Evolutionary conservation across 2,329 filamentous ascomycete species (phyloP), one percentile per base, ranked within the genome.

Genomic region (Gaeumannomyces tritici): DNA sequence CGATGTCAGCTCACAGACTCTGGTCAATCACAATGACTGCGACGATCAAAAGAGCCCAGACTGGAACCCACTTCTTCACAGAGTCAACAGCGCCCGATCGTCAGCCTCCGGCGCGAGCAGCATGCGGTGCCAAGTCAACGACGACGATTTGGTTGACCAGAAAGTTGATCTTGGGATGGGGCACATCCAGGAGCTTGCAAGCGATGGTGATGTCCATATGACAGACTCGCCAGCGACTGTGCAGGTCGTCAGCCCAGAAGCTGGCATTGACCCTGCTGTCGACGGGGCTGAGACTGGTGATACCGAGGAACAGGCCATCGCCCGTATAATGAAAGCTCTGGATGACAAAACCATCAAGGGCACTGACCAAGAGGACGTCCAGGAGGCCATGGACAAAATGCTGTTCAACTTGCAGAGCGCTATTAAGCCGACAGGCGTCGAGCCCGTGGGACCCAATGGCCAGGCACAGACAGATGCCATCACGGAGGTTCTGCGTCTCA

Each of bases 301-400:
- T 51, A 11, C 42, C 7, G 42, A 51, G 18, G 66, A 68, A 61
- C 67, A 70, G 62, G 65, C 64, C 29, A 57, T 61, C n/a, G 55
- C 60, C 4, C 60, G 55, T 24, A 77, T 83, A 12, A 73, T 73
- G 57, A 76, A 70, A 62, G 80, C 74, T 6, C 75, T 78, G 29
- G 80, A 78, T 68, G 77, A 75, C 77, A 76, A 70, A 77, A 77
- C 62, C 66, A 77, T 69, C 35, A 79, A 79, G 12, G 81, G 81
- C 3, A 84, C 81, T 0, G 80, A 91, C 42, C 95, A 99, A 71
- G 93, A 99, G 75, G 95, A 99, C 74, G 93, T 97, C 5, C 92
- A 92, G 15, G 95, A 99, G 74, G 93, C 97, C 57, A 93, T 97
- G 77, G 91, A 91, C 63, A 95, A 93, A 69, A 90, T 96, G 29